phyloP scores from a whole-genome alignment of 805 yeast genomes.

The Starmerella roubikii region DNA sequence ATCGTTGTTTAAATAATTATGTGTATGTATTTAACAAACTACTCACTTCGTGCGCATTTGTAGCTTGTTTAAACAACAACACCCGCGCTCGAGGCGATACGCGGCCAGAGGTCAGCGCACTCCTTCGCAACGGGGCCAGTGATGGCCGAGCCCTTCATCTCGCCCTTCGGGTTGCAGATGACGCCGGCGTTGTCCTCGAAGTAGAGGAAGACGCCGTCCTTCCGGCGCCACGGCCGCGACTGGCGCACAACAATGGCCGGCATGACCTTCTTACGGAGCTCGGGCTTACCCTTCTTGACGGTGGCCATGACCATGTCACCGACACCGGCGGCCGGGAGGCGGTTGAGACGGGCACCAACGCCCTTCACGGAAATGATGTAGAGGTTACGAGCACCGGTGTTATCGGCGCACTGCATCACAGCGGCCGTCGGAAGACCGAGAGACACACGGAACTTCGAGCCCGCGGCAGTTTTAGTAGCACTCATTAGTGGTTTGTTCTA shows the following conservation, averaged over 20 bases:
- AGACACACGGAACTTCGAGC: slow-evolving; percentile 99
- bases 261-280: slow-evolving; percentile 99
- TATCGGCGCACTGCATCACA: slow-evolving; percentile 99
- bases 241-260: slow-evolving; percentile 99
- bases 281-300: slow-evolving; percentile 99
- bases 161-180: slow-evolving; percentile 99
- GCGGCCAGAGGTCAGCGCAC: slow-evolving; percentile 99
- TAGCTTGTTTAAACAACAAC: slow-evolving; percentile 73
- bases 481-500: slow-evolving; percentile 21
- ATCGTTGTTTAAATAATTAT: slow-evolving; percentile 1
- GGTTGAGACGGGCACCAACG: slow-evolving; percentile 98
- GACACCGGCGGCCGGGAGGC: slow-evolving; percentile 99
- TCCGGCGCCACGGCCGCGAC: slow-evolving; percentile 99
- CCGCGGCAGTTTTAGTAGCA: slow-evolving; percentile 22
- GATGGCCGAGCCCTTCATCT: slow-evolving; percentile 99
- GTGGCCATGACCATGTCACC: slow-evolving; percentile 83
- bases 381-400: slow-evolving; percentile 99
- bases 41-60: background rate
- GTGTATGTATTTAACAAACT: too few species aligned
- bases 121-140: slow-evolving; percentile 99
- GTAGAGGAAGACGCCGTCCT: slow-evolving; percentile 98
- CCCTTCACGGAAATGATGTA: slow-evolving; percentile 98
- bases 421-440: slow-evolving; percentile 99
- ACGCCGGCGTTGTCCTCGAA: slow-evolving; percentile 99
- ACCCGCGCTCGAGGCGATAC: slow-evolving; percentile 99